Evolutionary conservation across 352 stramenopile species (phyloP).

Genomic region (Globisporangium polare): DNA sequence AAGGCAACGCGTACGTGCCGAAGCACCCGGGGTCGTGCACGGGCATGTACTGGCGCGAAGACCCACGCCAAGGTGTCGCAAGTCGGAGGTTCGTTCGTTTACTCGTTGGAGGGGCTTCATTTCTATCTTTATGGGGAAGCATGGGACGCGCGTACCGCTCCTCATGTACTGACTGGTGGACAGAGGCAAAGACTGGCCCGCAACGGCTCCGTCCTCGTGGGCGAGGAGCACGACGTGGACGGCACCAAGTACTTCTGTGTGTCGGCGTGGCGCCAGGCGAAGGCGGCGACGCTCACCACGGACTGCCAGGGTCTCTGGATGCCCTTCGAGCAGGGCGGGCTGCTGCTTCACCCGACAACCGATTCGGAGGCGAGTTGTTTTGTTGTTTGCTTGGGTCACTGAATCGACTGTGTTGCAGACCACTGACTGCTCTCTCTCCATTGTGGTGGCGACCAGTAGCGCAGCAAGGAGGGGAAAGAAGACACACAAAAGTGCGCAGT

Average conservation of each 20-base stretch:
- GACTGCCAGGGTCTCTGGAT: too few species aligned
- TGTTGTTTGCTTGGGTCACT: too few species aligned
- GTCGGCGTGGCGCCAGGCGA: neutral
- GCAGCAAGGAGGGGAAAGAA: too few species aligned
- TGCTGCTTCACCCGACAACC: too few species aligned
- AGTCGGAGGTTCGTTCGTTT: neutral
- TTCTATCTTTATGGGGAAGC: neutral
- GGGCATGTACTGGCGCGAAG: neutral
- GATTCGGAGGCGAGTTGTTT: too few species aligned
- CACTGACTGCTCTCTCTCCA: too few species aligned
- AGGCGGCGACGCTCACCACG: neutral
- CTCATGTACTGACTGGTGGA: too few species aligned
- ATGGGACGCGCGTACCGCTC: too few species aligned
- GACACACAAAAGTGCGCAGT: too few species aligned
- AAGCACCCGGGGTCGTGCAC: neutral
- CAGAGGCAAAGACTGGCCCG: neutral
- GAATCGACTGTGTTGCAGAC: too few species aligned
- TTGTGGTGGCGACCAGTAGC: too few species aligned
- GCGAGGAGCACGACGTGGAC: neutral
- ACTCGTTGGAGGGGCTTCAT: neutral
- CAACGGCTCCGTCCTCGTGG: conserved; percentile 5
- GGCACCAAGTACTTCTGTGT: neutral
- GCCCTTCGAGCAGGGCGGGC: too few species aligned
- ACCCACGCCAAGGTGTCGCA: neutral
- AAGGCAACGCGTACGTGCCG: neutral